Conservation (phyloP, 2,329 filamentous ascomycete genomes). For the Exserohilum turcica region DNA sequence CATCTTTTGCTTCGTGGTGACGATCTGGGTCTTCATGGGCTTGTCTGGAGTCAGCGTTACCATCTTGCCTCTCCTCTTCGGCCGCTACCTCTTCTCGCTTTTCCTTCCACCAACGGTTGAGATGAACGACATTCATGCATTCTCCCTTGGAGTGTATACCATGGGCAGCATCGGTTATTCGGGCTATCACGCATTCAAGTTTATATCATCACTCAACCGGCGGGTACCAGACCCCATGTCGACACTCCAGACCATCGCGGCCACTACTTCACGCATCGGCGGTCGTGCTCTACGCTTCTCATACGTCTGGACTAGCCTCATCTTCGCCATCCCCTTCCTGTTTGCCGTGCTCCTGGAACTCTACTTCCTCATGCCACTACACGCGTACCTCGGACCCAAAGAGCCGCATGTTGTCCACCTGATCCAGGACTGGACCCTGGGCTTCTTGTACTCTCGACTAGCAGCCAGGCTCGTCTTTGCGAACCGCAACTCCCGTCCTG, state of each 20-base stretch:
- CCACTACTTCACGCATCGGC: constrained; percentile 34
- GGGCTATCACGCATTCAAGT: constrained; percentile 57
- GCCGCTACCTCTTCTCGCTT: constrained; percentile 75
- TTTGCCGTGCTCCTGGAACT: constrained; percentile 82
- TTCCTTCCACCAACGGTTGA: constrained; percentile 67
- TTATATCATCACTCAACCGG: constrained; percentile 31
- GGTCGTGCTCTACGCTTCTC: constrained; percentile 58
- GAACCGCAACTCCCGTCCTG: constrained; percentile 71
- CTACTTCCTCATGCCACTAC: constrained; percentile 84
- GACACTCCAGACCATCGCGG: constrained; percentile 34
- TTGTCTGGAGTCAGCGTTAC: constrained; percentile 83
- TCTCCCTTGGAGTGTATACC: constrained; percentile 85
- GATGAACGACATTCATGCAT: constrained; percentile 95
- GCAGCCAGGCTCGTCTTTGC: constrained; percentile 70
- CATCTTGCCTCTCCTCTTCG: constrained; percentile 83
- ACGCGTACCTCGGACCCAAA: constrained; percentile 66
- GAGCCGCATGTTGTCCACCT: constrained; percentile 76
- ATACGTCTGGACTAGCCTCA: constrained; percentile 77
- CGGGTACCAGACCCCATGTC: constrained; percentile 39
- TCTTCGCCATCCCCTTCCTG: constrained; percentile 79
- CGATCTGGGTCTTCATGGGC: constrained; percentile 93
- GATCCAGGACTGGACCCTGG: constrained; percentile 92
- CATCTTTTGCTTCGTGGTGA: constrained; percentile 82
- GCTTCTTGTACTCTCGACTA: constrained; percentile 87
- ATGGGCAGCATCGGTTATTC: constrained; percentile 71